These are phyloP conservation scores for Aureobasidium mangrovei DNA, from an alignment of 2,329 filamentous ascomycete genomes.

Conservation along the genomic window DNA sequence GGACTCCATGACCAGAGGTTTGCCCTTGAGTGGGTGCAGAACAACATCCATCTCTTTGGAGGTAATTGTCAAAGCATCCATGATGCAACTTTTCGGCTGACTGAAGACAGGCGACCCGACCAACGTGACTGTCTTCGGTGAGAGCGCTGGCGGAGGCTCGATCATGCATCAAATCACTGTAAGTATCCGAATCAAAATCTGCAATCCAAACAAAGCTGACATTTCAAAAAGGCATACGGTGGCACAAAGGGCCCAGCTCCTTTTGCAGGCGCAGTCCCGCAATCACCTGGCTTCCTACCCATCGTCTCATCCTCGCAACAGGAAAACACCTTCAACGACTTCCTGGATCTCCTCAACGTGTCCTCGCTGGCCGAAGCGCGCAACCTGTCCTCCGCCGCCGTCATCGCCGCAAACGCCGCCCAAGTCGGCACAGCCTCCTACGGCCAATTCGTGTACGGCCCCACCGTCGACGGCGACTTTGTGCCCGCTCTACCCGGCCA, in stretches of 20 bases:
- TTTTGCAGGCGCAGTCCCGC: slow-evolving; percentile 39
- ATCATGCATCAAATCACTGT: slow-evolving; percentile 49
- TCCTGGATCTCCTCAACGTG: slow-evolving; percentile 36
- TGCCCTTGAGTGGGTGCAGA: slow-evolving; percentile 49
- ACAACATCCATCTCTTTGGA: slow-evolving; percentile 47
- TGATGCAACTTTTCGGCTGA: neutral
- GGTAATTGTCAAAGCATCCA: slow-evolving; percentile 30
- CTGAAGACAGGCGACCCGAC: slow-evolving; percentile 20
- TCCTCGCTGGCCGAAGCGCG: slow-evolving; percentile 37
- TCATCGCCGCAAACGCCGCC: slow-evolving; percentile 38
- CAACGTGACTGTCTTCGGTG: slow-evolving; percentile 40
- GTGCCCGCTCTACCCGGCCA: slow-evolving; percentile 39
- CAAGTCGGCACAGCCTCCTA: slow-evolving; percentile 34
- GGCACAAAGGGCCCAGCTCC: slow-evolving; percentile 34
- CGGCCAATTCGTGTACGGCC: slow-evolving; percentile 38
- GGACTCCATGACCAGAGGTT: slow-evolving; percentile 47
- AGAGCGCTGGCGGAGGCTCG: slow-evolving; percentile 45
- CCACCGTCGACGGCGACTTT: slow-evolving; percentile 43
- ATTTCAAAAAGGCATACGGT: slow-evolving; percentile 31
- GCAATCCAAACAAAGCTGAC: neutral
- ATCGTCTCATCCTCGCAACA: slow-evolving; percentile 27
- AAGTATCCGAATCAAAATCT: neutral
- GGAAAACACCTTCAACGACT: slow-evolving; percentile 32
- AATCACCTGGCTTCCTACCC: slow-evolving; percentile 39
- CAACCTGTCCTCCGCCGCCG: slow-evolving; percentile 29